phyloP scores from a whole-genome alignment of 176 grass and related monocot species.

The Raddia distichophylla region DNA sequence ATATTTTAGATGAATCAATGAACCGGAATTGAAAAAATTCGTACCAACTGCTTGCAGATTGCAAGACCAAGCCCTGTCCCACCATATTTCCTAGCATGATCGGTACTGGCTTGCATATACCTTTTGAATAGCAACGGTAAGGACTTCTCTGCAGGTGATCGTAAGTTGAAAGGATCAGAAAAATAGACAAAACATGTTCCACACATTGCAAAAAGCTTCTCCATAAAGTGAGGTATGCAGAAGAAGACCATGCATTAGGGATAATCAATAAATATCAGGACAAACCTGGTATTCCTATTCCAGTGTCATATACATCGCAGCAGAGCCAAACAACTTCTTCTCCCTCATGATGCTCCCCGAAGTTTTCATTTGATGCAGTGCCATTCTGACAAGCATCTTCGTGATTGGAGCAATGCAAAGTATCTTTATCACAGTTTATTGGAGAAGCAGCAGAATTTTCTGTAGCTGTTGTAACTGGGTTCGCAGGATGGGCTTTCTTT shows the following conservation, averaged over 20 bases:
- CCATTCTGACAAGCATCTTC: conserved; percentile 54
- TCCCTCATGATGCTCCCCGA: conserved; percentile 27
- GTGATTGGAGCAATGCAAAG: conserved; percentile 43
- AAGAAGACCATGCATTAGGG: background rate
- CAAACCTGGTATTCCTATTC: conserved; percentile 98
- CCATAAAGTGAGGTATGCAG: background rate
- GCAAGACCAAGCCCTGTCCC: conserved; percentile 95
- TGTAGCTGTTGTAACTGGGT: conserved; percentile 14
- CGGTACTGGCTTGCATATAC: conserved; percentile 93
- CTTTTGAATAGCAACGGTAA: conserved; percentile 78
- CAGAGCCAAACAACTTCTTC: conserved; percentile 78
- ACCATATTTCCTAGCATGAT: conserved; percentile 93
- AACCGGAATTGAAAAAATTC: conserved; percentile 23
- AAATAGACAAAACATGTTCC: conserved; percentile 26
- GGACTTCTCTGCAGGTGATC: conserved; percentile 69
- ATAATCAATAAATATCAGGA: conserved; percentile 33
- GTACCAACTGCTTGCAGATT: conserved; percentile 96
- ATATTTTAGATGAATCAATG: conserved; percentile 17
- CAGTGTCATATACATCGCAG: conserved; percentile 86
- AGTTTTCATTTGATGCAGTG: conserved; percentile 37
- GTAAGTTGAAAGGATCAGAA: conserved; percentile 38
- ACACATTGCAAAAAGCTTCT: conserved; percentile 16
- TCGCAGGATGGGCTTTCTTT: conserved; percentile 35
- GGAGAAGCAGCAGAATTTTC: conserved; percentile 43
- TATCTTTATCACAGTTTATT: conserved; percentile 52